Evolutionary conservation across 2,329 filamentous ascomycete genomes (phyloP).

Genomic region (Arthrobotrys musiformis): DNA sequence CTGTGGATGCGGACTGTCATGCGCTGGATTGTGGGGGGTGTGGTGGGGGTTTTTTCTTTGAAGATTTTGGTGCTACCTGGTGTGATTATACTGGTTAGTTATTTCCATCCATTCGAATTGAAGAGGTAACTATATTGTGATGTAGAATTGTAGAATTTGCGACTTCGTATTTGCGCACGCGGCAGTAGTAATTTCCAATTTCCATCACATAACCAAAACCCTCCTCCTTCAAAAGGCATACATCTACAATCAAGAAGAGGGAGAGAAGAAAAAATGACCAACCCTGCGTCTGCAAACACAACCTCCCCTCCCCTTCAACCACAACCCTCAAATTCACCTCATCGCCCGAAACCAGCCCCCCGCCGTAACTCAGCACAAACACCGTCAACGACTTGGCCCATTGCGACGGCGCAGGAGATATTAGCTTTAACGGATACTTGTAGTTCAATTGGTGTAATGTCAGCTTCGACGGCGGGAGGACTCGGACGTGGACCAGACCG

Average conservation of each 20-base stretch:
- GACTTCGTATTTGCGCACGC: neutral
- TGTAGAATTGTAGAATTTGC: too few relatives aligned
- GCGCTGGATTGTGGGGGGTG: slow-evolving; percentile 70
- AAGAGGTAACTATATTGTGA: too few relatives aligned
- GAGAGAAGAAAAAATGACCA: neutral
- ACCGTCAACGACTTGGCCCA: slow-evolving; percentile 77
- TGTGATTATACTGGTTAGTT: slow-evolving; percentile 57
- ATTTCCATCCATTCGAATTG: too few relatives aligned
- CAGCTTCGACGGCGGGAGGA: slow-evolving; percentile 74
- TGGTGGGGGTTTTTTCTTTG: slow-evolving; percentile 72
- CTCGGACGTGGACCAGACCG: slow-evolving; percentile 78
- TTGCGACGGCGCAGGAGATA: slow-evolving; percentile 73
- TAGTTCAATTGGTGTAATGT: slow-evolving; percentile 81
- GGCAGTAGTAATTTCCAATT: neutral
- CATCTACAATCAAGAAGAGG: neutral
- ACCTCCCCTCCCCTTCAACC: slow-evolving; percentile 55
- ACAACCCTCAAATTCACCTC: slow-evolving; percentile 72
- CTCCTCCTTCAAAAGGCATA: neutral
- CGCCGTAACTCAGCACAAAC: slow-evolving; percentile 93
- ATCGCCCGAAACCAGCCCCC: slow-evolving; percentile 90
- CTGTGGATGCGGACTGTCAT: slow-evolving; percentile 68
- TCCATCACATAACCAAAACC: slow-evolving; percentile 26
- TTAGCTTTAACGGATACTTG: slow-evolving; percentile 93
- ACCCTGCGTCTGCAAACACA: slow-evolving; percentile 62
- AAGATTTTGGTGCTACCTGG: slow-evolving; percentile 95